Percentiles rank a stretch among this genome's conserved stretches.
phyloP scores from a whole-genome alignment of 2,329 filamentous ascomycete genomes.

The Dryadomyces quercus-mongolicae region DNA sequence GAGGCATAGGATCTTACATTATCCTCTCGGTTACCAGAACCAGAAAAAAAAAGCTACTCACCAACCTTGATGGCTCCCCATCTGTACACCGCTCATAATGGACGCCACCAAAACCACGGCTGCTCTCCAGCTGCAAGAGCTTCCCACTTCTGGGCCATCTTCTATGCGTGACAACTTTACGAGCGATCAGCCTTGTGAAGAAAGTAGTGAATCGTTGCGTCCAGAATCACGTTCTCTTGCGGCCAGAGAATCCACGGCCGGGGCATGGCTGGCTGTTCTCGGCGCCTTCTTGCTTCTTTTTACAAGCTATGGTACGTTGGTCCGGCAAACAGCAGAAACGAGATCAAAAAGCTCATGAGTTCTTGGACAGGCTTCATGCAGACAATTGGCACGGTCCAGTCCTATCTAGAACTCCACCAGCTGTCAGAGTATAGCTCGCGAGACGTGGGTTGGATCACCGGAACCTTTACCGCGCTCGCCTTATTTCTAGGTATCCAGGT shows the following conservation, averaged over 20 bases:
- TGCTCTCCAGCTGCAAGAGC: background rate
- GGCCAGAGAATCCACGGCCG: background rate
- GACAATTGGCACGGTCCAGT: conserved; percentile 33
- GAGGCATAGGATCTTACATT: no score
- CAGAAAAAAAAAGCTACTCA: no score
- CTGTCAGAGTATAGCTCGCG: conserved; percentile 26
- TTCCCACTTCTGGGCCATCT: background rate
- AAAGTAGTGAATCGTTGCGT: background rate
- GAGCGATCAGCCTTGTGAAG: background rate
- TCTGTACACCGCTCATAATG: background rate
- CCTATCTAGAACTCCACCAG: conserved; percentile 32
- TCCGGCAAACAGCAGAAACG: background rate
- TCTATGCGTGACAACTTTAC: background rate
- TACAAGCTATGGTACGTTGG: conserved; percentile 6
- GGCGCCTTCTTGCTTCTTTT: conserved; percentile 8
- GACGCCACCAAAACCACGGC: background rate
- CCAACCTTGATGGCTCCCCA: no score
- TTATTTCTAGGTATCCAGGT: conserved; percentile 33
- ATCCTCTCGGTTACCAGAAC: no score
- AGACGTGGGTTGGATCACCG: conserved; percentile 37
- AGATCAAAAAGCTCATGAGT: background rate
- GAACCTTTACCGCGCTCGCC: conserved; percentile 30
- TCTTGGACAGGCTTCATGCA: conserved; percentile 33
- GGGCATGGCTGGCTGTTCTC: conserved; percentile 7
- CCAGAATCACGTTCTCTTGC: background rate